Conservation (phyloP, 2,329 filamentous ascomycete species). For the Sclerotinia spermophila region DNA sequence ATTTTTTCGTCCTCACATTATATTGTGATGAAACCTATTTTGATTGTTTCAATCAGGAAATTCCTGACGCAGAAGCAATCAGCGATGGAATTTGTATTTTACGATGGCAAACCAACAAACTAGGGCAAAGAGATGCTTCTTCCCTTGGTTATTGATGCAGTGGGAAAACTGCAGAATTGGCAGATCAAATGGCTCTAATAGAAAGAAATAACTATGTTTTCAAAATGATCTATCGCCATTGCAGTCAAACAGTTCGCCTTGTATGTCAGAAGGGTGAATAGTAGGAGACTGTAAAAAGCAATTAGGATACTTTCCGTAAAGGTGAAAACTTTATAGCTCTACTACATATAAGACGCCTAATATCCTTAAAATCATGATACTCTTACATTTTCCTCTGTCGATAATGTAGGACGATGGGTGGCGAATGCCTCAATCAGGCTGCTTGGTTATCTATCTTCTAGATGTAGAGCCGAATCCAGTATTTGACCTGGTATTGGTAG, state of each 20-base stretch:
- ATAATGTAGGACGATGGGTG: not conserved
- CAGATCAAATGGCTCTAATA: slow-evolving; percentile 14
- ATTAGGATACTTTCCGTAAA: not conserved
- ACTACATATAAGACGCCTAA: not conserved
- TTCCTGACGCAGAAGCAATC: not conserved
- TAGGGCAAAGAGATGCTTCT: not conserved
- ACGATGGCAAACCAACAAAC: not conserved
- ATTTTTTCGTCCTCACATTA: slow-evolving; percentile 16
- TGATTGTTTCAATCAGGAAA: not conserved
- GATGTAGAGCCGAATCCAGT: slow-evolving; percentile 71
- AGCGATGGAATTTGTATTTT: slow-evolving; percentile 17
- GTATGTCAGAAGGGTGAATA: not conserved
- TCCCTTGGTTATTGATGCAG: slow-evolving; percentile 15
- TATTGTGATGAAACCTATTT: not conserved
- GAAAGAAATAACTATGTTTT: slow-evolving; percentile 15
- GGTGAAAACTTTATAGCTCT: not conserved
- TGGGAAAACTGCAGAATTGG: not conserved
- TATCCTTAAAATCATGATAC: not conserved
- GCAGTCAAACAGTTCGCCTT: not conserved
- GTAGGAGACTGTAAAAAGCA: not conserved
- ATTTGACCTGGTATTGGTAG: slow-evolving; percentile 52
- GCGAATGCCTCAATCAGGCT: not conserved
- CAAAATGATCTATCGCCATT: not conserved
- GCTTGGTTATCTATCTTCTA: slow-evolving; percentile 45
- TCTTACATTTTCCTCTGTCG: too few relatives aligned